These are phyloP conservation scores for Eucalyptus virginea DNA, from an alignment of 345 rosid genomes.

Conservation along the genomic window DNA sequence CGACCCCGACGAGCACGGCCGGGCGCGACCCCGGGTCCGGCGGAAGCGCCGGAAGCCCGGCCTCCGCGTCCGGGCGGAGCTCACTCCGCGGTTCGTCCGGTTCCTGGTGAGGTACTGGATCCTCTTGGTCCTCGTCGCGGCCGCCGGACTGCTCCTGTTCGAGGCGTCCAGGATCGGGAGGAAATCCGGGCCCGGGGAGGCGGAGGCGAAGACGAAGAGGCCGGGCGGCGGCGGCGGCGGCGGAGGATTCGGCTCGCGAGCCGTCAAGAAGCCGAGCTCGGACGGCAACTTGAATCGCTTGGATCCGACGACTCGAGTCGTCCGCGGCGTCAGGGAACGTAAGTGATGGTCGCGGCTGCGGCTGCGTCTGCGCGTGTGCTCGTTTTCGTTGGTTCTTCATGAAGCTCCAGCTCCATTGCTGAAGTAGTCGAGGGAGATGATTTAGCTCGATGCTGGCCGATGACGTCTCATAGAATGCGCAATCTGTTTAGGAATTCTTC, in stretches of 20 bases:
- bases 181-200: constrained; percentile 2
- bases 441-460: not conserved
- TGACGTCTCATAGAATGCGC: not conserved
- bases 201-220: not conserved
- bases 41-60: constrained; percentile 59
- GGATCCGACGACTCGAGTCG: constrained; percentile 33
- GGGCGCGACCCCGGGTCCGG: constrained; percentile 55
- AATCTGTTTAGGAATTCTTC: not conserved
- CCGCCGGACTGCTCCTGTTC: constrained; percentile 39
- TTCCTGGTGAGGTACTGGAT: constrained; percentile 55
- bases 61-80: constrained; percentile 24
- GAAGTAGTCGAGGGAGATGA: not conserved
- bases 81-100: constrained; percentile 31
- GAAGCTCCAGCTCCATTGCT: not conserved
- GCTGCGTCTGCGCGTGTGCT: not conserved
- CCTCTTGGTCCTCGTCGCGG: constrained; percentile 35
- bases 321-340: constrained; percentile 41
- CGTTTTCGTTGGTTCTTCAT: not conserved
- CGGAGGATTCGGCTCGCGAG: not conserved
- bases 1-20: constrained; percentile 47
- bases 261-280: not conserved
- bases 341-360: not conserved
- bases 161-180: constrained; percentile 56
- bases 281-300: constrained; percentile 38
- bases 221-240: not conserved